Conservation (phyloP, 805 yeast species). For the Candida silvatica region DNA sequence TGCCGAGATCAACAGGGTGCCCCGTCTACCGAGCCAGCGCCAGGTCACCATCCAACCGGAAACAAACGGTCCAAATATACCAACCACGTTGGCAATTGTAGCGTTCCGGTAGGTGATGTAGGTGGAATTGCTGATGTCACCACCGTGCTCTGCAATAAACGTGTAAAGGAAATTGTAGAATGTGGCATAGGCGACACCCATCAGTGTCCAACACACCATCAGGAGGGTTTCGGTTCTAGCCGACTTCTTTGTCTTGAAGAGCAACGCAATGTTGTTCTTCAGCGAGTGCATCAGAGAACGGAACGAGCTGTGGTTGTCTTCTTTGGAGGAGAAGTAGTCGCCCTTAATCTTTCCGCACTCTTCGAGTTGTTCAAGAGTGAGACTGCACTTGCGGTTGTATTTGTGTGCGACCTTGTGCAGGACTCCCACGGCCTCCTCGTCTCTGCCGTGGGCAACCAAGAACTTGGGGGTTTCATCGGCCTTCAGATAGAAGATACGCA, state of each 20-base stretch:
- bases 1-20: conserved; percentile 45
- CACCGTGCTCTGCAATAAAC: conserved; percentile 43
- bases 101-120: conserved; percentile 39
- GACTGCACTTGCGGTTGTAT: conserved; percentile 29
- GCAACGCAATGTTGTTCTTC: conserved; percentile 31
- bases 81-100: conserved; percentile 36
- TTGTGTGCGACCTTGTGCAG: conserved; percentile 37
- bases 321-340: conserved; percentile 11
- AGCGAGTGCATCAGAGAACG: conserved; percentile 21
- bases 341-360: conserved; percentile 33
- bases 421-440: conserved; percentile 37
- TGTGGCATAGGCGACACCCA: conserved; percentile 51
- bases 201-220: conserved; percentile 43
- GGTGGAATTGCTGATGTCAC: conserved; percentile 30
- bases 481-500: conserved; percentile 34
- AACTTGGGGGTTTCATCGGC: conserved; percentile 52
- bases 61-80: conserved; percentile 44
- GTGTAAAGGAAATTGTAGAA: conserved; percentile 47
- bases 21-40: conserved; percentile 43
- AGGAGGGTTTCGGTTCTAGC: conserved; percentile 37
- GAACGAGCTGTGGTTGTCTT: conserved; percentile 17
- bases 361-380: conserved; percentile 38
- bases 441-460: conserved; percentile 42
- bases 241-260: conserved; percentile 38
- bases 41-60: conserved; percentile 32